phyloP scores from a whole-genome alignment of 2,329 filamentous ascomycete genomes.

The Leptodontidium sp. region DNA sequence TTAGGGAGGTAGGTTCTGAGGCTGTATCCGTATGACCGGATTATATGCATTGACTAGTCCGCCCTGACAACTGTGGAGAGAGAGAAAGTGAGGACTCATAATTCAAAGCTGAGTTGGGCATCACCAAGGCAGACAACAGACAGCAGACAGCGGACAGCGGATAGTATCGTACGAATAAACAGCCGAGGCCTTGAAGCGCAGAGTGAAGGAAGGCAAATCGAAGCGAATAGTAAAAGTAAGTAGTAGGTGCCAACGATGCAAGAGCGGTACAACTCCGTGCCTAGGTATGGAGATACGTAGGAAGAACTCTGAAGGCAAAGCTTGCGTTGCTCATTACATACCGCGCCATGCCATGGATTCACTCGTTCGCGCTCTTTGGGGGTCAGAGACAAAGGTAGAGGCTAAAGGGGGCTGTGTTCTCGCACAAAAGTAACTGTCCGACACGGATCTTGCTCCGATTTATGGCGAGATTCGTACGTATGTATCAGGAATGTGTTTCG shows the following conservation, averaged over 20 bases:
- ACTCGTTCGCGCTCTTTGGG: constrained; percentile 13
- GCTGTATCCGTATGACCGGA: constrained; percentile 23
- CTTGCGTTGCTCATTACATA: constrained; percentile 2
- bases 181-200: not conserved
- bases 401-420: constrained; percentile 12
- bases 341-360: not conserved
- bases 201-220: not conserved
- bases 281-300: not conserved
- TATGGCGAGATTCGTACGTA: constrained; percentile 7
- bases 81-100: constrained; percentile 16
- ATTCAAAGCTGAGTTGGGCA: constrained; percentile 23
- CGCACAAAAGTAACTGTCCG: not conserved
- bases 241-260: constrained; percentile 11
- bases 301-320: not conserved
- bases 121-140: constrained; percentile 24
- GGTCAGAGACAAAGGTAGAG: not conserved
- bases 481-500: not conserved
- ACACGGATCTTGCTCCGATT: not conserved
- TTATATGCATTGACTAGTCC: constrained; percentile 6
- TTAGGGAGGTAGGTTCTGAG: constrained; percentile 17
- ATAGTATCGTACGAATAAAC: not conserved
- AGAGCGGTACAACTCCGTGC: not conserved
- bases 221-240: not conserved
- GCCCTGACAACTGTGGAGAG: constrained; percentile 23
- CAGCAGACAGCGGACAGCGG: not conserved